Conservation (phyloP, 2,329 filamentous ascomycete species). For the Aspergillus amoenus region DNA sequence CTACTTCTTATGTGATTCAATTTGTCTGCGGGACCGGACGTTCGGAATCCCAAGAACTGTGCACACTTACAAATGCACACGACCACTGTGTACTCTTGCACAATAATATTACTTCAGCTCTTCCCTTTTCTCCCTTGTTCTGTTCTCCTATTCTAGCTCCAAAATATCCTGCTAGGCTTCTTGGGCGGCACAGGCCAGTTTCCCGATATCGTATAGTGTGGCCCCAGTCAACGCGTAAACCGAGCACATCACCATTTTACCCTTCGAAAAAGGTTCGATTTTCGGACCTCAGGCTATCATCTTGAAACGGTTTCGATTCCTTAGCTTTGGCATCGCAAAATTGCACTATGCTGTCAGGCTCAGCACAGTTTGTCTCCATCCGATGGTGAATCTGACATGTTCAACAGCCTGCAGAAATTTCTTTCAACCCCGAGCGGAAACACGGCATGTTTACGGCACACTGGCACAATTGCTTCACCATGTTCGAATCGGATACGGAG, state of each 20-base stretch:
- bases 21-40: neutral
- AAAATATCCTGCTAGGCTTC: neutral
- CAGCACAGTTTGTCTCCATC: neutral
- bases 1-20: no score
- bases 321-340: neutral
- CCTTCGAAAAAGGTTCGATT: neutral
- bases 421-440: neutral
- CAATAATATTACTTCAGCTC: neutral
- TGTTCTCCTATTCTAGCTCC: slow-evolving; percentile 14
- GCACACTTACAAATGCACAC: neutral
- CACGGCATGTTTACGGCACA: neutral
- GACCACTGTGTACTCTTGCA: neutral
- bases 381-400: neutral
- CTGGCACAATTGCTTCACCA: neutral
- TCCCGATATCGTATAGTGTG: slow-evolving; percentile 14
- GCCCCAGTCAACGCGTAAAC: slow-evolving; percentile 18
- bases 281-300: slow-evolving; percentile 7
- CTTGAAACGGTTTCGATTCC: slow-evolving; percentile 2
- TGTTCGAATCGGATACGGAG: neutral
- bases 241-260: slow-evolving; percentile 6
- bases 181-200: slow-evolving; percentile 7
- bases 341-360: neutral
- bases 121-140: slow-evolving; percentile 6
- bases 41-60: neutral
- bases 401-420: neutral